Evolutionary conservation across 352 stramenopile genomes (phyloP).

Genomic region (Saprolegnia parasitica): DNA sequence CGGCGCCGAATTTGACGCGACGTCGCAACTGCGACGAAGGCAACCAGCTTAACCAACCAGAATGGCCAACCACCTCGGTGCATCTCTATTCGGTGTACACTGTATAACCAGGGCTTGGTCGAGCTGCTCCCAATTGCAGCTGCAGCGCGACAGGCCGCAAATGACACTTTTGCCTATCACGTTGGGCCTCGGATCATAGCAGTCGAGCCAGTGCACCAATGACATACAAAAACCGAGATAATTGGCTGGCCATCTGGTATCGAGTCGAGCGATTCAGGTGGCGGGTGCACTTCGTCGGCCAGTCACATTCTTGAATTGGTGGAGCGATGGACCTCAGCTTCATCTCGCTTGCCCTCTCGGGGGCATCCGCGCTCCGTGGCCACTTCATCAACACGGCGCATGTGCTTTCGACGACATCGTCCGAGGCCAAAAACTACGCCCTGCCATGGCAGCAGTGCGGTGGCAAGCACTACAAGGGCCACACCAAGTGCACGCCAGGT

Average conservation of each 20-base stretch:
- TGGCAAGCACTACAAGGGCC: conserved; percentile 12
- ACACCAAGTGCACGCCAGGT: conserved; percentile 8
- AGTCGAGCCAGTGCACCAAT: too few species aligned
- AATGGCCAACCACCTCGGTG: too few species aligned
- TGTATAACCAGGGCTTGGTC: too few species aligned
- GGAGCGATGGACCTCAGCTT: conserved; percentile 10
- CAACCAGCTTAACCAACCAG: too few species aligned
- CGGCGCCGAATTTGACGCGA: too few species aligned
- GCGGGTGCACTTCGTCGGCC: neutral
- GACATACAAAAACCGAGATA: neutral
- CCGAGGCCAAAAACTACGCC: neutral
- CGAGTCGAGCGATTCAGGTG: neutral
- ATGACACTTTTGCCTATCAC: neutral
- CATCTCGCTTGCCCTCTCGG: conserved; percentile 8
- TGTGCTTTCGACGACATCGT: neutral
- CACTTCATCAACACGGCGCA: conserved; percentile 6
- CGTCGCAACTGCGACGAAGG: too few species aligned
- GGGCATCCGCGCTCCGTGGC: neutral
- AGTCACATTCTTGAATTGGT: conserved; percentile 13
- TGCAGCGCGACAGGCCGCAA: too few species aligned
- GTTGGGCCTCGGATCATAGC: neutral
- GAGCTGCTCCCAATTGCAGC: too few species aligned
- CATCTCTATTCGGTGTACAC: too few species aligned
- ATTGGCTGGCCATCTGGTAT: neutral
- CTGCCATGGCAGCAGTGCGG: conserved; percentile 26